Conservation (phyloP, 2,329 filamentous ascomycete species). For the Pochonia chlamydosporia region DNA sequence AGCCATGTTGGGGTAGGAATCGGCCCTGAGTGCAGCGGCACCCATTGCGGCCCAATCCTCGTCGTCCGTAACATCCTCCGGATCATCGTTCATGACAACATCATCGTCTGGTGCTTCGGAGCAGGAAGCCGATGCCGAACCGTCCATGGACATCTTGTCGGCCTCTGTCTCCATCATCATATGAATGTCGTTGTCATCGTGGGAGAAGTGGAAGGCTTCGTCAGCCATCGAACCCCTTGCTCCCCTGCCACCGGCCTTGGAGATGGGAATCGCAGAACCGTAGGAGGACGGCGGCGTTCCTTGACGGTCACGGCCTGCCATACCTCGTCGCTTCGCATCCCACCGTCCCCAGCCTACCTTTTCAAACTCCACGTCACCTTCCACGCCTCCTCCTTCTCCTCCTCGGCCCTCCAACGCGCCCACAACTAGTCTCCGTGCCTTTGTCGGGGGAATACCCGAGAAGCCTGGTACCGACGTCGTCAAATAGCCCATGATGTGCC, state of each 20-base stretch:
- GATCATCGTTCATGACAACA: conserved; percentile 64
- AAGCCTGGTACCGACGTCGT: conserved; percentile 92
- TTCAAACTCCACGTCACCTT: conserved; percentile 76
- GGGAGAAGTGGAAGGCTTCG: conserved; percentile 70
- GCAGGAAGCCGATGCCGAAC: conserved; percentile 65
- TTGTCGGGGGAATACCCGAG: conserved; percentile 78
- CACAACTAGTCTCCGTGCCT: conserved; percentile 88
- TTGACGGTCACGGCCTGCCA: conserved; percentile 44
- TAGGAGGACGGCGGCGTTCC: conserved; percentile 36
- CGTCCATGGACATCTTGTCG: conserved; percentile 88
- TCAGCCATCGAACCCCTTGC: conserved; percentile 56
- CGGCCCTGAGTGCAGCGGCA: conserved; percentile 71
- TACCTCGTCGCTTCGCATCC: conserved; percentile 74
- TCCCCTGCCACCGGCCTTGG: conserved; percentile 36
- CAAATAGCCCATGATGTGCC: conserved; percentile 90
- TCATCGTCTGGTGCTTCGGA: conserved; percentile 68
- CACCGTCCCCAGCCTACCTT: conserved; percentile 98
- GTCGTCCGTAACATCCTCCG: conserved; percentile 85
- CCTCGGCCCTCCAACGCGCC: conserved; percentile 79
- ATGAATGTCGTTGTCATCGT: conserved; percentile 59
- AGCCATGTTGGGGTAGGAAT: conserved; percentile 52
- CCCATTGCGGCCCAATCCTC: conserved; percentile 93
- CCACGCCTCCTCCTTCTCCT: conserved; percentile 54
- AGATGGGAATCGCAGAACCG: conserved; percentile 52
- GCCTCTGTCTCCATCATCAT: conserved; percentile 78